Evolutionary conservation across 768 basidiomycete genomes (phyloP).

Genomic region (Rhizopogon vesiculosus): DNA sequence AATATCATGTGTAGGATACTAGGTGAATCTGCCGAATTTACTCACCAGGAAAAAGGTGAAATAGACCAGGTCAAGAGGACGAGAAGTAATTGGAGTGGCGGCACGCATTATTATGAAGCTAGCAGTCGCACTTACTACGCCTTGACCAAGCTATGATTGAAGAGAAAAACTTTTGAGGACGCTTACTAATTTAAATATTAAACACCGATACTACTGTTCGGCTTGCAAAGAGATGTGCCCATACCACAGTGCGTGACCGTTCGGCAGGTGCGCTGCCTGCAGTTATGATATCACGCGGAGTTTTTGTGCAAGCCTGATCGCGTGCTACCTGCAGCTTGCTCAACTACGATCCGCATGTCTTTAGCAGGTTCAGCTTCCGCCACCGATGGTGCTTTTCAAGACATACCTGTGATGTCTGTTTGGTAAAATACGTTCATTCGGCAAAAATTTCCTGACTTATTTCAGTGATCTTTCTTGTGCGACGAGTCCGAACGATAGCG

Average conservation of each 20-base stretch:
- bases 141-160: neutral
- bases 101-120: slow-evolving; percentile 7
- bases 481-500: slow-evolving; percentile 29
- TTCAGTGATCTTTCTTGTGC: slow-evolving; percentile 43
- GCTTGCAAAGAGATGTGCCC: too few species aligned
- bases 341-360: slow-evolving; percentile 10
- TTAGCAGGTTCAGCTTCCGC: slow-evolving; percentile 13
- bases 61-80: slow-evolving; percentile 65
- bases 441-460: neutral
- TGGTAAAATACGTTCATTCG: too few species aligned
- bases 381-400: slow-evolving; percentile 15
- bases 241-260: too few species aligned
- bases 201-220: too few species aligned
- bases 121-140: neutral
- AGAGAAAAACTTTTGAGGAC: too few species aligned
- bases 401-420: slow-evolving; percentile 23
- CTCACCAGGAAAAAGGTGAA: slow-evolving; percentile 66
- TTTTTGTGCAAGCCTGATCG: too few species aligned
- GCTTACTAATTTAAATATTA: too few species aligned
- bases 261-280: too few species aligned
- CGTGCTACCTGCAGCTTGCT: too few species aligned
- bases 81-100: slow-evolving; percentile 40
- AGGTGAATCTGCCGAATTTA: neutral
- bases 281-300: too few species aligned
- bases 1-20: neutral